Percentiles rank a stretch among this genome's conserved stretches.
Conservation (phyloP, 2,329 filamentous ascomycete genomes). For the Claviceps paspali region DNA sequence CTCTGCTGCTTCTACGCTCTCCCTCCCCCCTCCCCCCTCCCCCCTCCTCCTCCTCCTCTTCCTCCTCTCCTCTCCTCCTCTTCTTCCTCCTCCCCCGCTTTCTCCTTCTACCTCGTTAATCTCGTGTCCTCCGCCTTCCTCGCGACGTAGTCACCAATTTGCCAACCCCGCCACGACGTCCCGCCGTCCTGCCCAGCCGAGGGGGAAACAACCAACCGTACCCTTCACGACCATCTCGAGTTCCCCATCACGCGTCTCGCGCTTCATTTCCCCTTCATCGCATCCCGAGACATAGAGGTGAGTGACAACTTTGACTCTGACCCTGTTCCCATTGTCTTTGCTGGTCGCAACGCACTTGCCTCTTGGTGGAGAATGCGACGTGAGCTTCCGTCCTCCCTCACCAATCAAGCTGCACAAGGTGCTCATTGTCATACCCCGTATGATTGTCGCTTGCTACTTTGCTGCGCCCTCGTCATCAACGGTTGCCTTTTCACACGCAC, state of each 20-base stretch:
- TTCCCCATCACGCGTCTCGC: neutral
- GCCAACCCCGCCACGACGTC: constrained; percentile 2
- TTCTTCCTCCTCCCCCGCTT: constrained; percentile 4
- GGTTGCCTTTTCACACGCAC: neutral
- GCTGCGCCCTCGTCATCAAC: neutral
- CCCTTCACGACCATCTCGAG: constrained; percentile 1
- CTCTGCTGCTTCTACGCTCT: no score
- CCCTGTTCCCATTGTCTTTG: neutral
- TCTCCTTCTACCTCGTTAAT: neutral
- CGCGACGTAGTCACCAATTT: neutral
- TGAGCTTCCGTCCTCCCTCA: neutral
- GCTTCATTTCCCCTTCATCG: neutral
- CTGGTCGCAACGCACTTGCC: neutral
- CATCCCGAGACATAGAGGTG: neutral
- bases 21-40: constrained; percentile 3
- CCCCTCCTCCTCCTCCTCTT: constrained; percentile 1
- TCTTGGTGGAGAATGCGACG: neutral
- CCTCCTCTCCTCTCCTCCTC: constrained; percentile 2
- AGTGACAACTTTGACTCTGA: neutral
- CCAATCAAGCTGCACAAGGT: neutral
- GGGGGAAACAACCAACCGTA: neutral
- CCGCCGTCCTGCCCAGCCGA: constrained; percentile 1
- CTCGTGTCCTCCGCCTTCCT: constrained; percentile 2
- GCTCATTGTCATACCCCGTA: neutral
- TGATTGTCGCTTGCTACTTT: neutral